Evolutionary conservation across 225 moss, liverwort and hornwort species (phyloP).

Genomic region (Bryoerythrophyllum caledonicum): DNA sequence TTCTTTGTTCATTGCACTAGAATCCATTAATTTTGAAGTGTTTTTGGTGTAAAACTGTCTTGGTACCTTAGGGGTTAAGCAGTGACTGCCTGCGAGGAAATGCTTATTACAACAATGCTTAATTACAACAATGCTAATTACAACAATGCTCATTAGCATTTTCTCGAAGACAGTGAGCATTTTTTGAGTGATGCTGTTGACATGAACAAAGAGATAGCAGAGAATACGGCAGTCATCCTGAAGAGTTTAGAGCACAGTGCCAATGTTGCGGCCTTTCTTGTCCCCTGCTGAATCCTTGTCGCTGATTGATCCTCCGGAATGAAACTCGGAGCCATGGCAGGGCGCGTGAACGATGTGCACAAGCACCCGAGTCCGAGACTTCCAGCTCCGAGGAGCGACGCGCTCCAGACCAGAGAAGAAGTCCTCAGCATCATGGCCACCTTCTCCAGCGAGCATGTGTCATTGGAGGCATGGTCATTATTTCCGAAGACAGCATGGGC

Average conservation of each 20-base stretch:
- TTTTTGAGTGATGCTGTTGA: not conserved
- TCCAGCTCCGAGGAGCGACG: not conserved
- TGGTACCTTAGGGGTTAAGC: too few relatives aligned
- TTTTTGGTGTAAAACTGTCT: too few relatives aligned
- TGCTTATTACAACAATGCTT: not conserved
- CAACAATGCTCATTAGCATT: not conserved
- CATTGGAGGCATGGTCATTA: not conserved
- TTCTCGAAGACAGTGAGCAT: not conserved
- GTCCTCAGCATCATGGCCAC: constrained; percentile 4
- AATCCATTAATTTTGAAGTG: too few relatives aligned
- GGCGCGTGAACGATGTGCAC: constrained; percentile 1
- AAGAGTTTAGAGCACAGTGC: not conserved
- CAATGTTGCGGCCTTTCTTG: not conserved
- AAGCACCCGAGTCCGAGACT: not conserved
- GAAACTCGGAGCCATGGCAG: constrained; percentile 7
- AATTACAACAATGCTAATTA: not conserved
- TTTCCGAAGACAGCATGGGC: too few relatives aligned
- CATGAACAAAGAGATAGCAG: constrained; percentile 2
- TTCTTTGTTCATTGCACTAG: too few relatives aligned
- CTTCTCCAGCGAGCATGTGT: not conserved
- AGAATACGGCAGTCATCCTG: not conserved
- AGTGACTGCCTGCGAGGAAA: not conserved
- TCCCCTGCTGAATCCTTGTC: not conserved
- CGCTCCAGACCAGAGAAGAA: constrained; percentile 10
- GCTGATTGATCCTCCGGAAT: not conserved